Conservation (phyloP, 2,329 filamentous ascomycete species). For the Talaromyces albobiverticillius region DNA sequence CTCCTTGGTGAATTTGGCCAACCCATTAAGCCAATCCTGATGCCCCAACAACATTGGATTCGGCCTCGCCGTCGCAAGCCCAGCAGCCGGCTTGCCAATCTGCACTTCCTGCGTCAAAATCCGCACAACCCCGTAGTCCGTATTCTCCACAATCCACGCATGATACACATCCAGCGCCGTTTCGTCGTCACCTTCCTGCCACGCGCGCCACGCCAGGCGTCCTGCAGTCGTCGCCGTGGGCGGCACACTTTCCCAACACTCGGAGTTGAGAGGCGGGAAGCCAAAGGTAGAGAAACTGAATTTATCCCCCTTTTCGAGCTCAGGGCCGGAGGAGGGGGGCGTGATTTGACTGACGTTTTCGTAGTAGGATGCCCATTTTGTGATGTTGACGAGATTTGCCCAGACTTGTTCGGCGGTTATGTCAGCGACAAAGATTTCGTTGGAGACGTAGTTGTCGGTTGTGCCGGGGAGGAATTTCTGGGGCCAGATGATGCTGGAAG, state of each 20-base stretch:
- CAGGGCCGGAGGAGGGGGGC: neutral
- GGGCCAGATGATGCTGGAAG: constrained; percentile 2
- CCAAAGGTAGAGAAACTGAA: neutral
- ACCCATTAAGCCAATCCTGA: neutral
- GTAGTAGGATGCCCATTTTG: constrained; percentile 2
- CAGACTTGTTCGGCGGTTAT: neutral
- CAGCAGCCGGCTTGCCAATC: neutral
- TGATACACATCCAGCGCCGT: neutral
- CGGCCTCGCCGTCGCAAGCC: neutral
- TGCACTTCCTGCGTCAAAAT: neutral
- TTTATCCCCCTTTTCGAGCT: neutral
- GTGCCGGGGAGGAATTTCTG: constrained; percentile 1
- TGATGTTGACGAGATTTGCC: constrained; percentile 1
- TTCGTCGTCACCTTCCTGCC: neutral
- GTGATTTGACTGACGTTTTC: neutral
- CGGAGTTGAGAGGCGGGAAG: neutral
- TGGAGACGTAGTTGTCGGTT: constrained; percentile 5
- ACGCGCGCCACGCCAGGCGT: neutral
- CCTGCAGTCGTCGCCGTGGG: neutral
- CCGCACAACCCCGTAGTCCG: neutral
- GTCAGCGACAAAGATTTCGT: neutral
- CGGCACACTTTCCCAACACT: neutral
- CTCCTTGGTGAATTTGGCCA: neutral
- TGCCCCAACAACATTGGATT: neutral
- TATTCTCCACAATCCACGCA: neutral